Conservation (phyloP, 495 filamentous ascomycete species). For the Cercophora scortea region DNA sequence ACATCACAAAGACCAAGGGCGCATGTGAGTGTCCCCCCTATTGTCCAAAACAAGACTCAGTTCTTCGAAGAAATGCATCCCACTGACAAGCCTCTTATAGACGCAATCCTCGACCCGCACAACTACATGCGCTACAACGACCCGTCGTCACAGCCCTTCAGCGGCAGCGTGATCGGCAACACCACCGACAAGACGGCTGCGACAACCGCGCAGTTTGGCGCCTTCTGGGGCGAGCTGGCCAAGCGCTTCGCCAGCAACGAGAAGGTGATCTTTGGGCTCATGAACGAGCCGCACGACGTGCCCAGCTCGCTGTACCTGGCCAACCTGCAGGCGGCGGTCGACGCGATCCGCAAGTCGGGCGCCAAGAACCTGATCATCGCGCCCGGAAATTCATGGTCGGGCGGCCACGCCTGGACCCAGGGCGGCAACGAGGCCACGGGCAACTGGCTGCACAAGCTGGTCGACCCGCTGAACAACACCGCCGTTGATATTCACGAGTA, state of each 20-base stretch:
- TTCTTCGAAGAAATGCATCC: too few species aligned
- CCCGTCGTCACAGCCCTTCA: conserved; percentile 41
- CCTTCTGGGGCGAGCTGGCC: conserved; percentile 47
- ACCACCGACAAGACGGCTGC: conserved; percentile 32
- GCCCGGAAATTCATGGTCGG: conserved; percentile 42
- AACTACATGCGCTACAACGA: conserved; percentile 51
- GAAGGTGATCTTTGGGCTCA: conserved; percentile 43
- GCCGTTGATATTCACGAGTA: conserved; percentile 49
- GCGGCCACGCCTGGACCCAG: conserved; percentile 41
- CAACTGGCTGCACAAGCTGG: conserved; percentile 34
- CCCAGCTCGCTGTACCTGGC: conserved; percentile 32
- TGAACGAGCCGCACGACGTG: conserved; percentile 48
- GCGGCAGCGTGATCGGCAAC: conserved; percentile 44
- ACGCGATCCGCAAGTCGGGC: conserved; percentile 34
- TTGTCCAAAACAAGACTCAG: background rate
- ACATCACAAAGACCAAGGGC: conserved; percentile 43
- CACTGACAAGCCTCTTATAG: background rate
- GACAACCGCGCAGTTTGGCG: conserved; percentile 41
- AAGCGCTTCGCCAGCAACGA: conserved; percentile 38
- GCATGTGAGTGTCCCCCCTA: conserved; percentile 16
- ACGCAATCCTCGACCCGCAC: conserved; percentile 47
- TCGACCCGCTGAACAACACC: conserved; percentile 39
- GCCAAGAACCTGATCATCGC: conserved; percentile 41
- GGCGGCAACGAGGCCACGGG: conserved; percentile 34
- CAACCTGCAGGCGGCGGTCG: conserved; percentile 45